Base-by-base conservation (phyloP, 176 grass and related monocot species). In the Phoenix roebelenii region DNA sequence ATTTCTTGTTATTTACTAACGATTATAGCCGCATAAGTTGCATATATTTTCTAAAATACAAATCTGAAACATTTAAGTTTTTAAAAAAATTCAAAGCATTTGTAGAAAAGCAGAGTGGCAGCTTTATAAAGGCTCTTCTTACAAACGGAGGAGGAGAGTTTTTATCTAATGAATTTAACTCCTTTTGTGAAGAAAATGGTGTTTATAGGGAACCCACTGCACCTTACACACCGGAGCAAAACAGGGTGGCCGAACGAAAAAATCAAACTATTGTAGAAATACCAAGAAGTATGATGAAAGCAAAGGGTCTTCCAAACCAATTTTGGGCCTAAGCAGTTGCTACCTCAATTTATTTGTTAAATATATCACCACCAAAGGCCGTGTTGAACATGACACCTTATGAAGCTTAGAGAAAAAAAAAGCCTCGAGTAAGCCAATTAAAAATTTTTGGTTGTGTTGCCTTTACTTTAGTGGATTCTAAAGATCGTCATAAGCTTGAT, bases 301-400 rank as follows among this genome's bases (percentile, higher is more conserved):
- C 0, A 0, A 60, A 61, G 16, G 2, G 54, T 14, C 12, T 60
- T 15, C 30, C 56, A 5, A 60, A 72, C 15, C 15, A 15, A 2
- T 72, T 72, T 20, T 72, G 18, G 68, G 55, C 30, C 7, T 19
- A 72, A 52, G 19, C 32, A 1, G 32, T 61, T 7, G 55, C 25
- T 16, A 60, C 32, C 1, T 30, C 56, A 1, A 18, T 72, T 0
- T 61, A 61, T 19, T 30, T 62, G 16, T 15, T 62, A 12, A 4
- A n/a, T n/a, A n/a, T n/a, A n/a, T 28, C 57, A 25, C 57, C 57
- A 0, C 25, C 57, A 3, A 59, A 25, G 23, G 22, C 1, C 3
- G 22, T 59, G 6, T 5, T 15, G 2, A 28, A 25, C 23, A 0
- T 15, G 6, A 29, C 22, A 15, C 15, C 23, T 3, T 17, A n/a